phyloP scores from a whole-genome alignment of 1,139 yeast species.

The Taphrina sp. region DNA sequence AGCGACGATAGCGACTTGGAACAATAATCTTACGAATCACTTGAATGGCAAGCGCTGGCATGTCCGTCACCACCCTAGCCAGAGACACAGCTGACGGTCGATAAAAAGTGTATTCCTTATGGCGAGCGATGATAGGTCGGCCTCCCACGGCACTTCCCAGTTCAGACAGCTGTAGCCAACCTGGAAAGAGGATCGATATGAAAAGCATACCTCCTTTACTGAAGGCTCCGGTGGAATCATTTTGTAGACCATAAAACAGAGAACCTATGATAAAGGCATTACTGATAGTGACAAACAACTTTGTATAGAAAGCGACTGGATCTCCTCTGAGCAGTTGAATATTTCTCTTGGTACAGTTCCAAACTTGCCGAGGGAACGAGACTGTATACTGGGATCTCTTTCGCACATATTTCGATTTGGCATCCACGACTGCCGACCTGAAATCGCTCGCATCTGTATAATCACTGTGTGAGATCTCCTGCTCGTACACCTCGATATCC shows the following conservation, averaged over 20 bases:
- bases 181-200: conserved; percentile 73
- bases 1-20: no score
- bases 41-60: conserved; percentile 61
- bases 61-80: conserved; percentile 66
- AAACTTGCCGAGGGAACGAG: conserved; percentile 45
- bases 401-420: conserved; percentile 45
- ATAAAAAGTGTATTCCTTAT: conserved; percentile 68
- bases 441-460: conserved; percentile 22
- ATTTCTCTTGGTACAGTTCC: conserved; percentile 29
- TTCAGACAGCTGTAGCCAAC: conserved; percentile 74
- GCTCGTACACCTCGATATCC: conserved; percentile 48
- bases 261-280: conserved; percentile 60
- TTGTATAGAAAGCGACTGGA: conserved; percentile 18
- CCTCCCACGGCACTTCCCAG: conserved; percentile 68
- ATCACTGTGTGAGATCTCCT: conserved; percentile 24
- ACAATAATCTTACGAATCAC: no score
- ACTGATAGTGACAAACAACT: conserved; percentile 51
- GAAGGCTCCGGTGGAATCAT: conserved; percentile 57
- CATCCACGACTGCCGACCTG: conserved; percentile 42
- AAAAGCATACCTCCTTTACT: conserved; percentile 68
- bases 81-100: conserved; percentile 78
- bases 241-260: conserved; percentile 59
- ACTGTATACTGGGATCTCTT: conserved; percentile 45
- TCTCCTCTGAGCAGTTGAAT: conserved; percentile 33
- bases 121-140: conserved; percentile 77